A percentile compares a stretch with the other conserved stretches of the same genome.
phyloP scores from a whole-genome alignment of 768 basidiomycete species.

The Lentinus brumalis region DNA sequence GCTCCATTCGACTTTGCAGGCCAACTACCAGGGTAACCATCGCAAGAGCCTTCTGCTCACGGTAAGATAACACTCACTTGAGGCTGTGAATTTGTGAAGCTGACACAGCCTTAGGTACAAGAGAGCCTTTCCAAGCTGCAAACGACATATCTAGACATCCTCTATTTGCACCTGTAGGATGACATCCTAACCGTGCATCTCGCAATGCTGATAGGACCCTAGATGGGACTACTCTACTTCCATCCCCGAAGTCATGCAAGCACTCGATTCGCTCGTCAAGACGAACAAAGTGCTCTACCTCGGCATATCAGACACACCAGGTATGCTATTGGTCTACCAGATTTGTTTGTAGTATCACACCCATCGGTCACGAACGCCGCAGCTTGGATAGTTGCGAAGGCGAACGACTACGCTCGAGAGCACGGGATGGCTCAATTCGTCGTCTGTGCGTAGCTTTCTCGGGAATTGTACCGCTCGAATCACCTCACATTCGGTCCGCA shows the following conservation, averaged over 20 bases:
- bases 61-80: slow-evolving; percentile 33
- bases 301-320: slow-evolving; percentile 28
- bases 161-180: slow-evolving; percentile 47
- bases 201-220: neutral
- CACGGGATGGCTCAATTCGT: slow-evolving; percentile 34
- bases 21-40: slow-evolving; percentile 13
- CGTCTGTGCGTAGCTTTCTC: slow-evolving; percentile 1
- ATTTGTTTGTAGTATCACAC: slow-evolving; percentile 7
- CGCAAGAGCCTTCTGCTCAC: slow-evolving; percentile 13
- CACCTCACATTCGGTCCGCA: slow-evolving; percentile 24
- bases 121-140: slow-evolving; percentile 42
- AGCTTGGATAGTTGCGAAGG: slow-evolving; percentile 39
- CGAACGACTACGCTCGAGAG: slow-evolving; percentile 42
- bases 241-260: slow-evolving; percentile 46
- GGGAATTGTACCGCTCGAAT: too few species aligned
- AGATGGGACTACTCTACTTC: slow-evolving; percentile 44
- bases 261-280: slow-evolving; percentile 41
- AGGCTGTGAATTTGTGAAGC: slow-evolving; percentile 26
- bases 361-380: slow-evolving; percentile 28
- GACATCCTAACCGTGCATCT: slow-evolving; percentile 32
- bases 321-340: slow-evolving; percentile 12
- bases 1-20: neutral
- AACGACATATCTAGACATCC: slow-evolving; percentile 46
- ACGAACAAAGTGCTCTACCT: slow-evolving; percentile 45
- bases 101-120: slow-evolving; percentile 31